phyloP scores from a whole-genome alignment of 2,329 filamentous ascomycete species.

The Fusarium sp. region DNA sequence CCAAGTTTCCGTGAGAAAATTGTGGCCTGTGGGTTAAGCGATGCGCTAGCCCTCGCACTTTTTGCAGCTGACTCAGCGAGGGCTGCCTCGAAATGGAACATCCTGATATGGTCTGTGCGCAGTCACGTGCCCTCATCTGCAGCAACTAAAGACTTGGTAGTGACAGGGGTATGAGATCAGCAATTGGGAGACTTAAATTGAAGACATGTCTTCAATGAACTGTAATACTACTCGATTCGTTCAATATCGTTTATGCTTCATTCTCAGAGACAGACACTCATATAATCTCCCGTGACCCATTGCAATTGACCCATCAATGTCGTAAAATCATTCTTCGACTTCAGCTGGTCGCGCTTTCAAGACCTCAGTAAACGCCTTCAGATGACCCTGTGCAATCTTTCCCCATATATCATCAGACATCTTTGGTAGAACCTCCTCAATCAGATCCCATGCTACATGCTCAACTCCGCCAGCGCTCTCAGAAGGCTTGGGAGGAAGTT shows the following conservation, averaged over 20 bases:
- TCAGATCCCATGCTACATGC: conserved; percentile 50
- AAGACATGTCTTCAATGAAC: background rate
- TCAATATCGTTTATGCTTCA: background rate
- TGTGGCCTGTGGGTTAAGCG: conserved; percentile 49
- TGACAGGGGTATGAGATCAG: background rate
- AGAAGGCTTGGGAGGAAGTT: conserved; percentile 1
- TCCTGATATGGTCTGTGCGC: background rate
- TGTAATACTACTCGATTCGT: background rate
- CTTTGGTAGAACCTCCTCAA: conserved; percentile 43
- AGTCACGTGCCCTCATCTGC: background rate
- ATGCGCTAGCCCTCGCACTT: conserved; percentile 26
- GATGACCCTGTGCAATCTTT: conserved; percentile 42
- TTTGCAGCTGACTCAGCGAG: conserved; percentile 44
- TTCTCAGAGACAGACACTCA: background rate
- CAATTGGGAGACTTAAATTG: background rate
- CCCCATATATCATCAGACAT: conserved; percentile 50
- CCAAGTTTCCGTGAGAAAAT: conserved; percentile 23
- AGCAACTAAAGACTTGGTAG: background rate
- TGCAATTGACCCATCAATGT: background rate
- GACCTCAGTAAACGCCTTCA: conserved; percentile 44
- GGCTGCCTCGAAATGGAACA: background rate
- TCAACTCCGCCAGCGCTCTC: conserved; percentile 45
- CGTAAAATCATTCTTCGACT: conserved; percentile 5
- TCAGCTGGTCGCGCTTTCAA: conserved; percentile 38
- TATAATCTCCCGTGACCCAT: background rate